A percentile compares a stretch with the other conserved stretches of the same genome.
Conservation (phyloP, 2,329 filamentous ascomycete genomes). For the Claviceps sp. region DNA sequence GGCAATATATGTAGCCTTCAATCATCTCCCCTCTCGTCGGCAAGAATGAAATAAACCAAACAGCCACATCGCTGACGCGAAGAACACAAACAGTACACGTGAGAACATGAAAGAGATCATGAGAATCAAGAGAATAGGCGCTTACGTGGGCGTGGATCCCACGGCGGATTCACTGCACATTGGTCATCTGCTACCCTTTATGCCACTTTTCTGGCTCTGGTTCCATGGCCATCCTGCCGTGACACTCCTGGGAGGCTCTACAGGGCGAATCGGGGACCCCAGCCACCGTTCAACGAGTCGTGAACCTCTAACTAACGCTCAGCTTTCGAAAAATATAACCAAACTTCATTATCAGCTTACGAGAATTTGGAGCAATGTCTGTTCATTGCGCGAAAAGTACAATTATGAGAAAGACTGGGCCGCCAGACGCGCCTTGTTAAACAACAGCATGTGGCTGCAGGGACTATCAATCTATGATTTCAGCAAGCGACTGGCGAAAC, state of each 20-base stretch:
- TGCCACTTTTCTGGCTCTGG: conserved; percentile 78
- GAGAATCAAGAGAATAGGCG: conserved; percentile 51
- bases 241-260: conserved; percentile 59
- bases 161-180: conserved; percentile 69
- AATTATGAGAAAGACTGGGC: conserved; percentile 50
- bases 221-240: conserved; percentile 57
- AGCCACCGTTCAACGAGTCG: conserved; percentile 54
- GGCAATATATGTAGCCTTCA: conserved; percentile 10
- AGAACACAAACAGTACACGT: conserved; percentile 23
- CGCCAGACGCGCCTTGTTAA: conserved; percentile 55
- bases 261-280: conserved; percentile 67
- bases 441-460: conserved; percentile 79
- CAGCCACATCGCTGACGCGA: conserved; percentile 1
- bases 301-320: conserved; percentile 34
- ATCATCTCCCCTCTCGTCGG: conserved; percentile 9
- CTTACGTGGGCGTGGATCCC: conserved; percentile 72
- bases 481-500: conserved; percentile 56
- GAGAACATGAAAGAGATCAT: conserved; percentile 49
- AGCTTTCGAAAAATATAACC: conserved; percentile 49
- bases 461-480: conserved; percentile 60
- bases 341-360: conserved; percentile 58
- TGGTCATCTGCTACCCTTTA: conserved; percentile 67
- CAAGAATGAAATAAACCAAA: background rate
- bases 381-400: conserved; percentile 48
- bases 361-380: conserved; percentile 62